Evolutionary conservation across 2,329 filamentous ascomycete genomes (phyloP).

Genomic region (Pseudopyricularia javanii): DNA sequence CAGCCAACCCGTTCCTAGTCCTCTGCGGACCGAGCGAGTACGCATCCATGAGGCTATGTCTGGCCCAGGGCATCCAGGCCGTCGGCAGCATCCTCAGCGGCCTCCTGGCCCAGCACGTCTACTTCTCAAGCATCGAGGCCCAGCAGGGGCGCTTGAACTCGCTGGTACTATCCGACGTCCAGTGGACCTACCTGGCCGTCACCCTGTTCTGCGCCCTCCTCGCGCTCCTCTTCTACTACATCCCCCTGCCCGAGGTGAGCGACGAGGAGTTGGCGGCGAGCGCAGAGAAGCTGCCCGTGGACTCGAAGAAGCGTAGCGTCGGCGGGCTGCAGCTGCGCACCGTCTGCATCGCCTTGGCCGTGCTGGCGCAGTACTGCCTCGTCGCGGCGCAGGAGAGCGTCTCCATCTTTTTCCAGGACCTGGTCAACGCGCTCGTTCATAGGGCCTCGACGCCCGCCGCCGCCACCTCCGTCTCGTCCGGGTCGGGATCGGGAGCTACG

Average conservation of each 20-base stretch:
- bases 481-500: not conserved
- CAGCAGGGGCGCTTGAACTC: slow-evolving; percentile 13
- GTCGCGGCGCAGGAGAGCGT: slow-evolving; percentile 60
- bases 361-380: slow-evolving; percentile 68
- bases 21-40: slow-evolving; percentile 64
- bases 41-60: slow-evolving; percentile 60
- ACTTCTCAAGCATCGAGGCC: slow-evolving; percentile 51
- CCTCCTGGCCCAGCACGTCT: slow-evolving; percentile 59
- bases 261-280: slow-evolving; percentile 41
- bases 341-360: slow-evolving; percentile 53
- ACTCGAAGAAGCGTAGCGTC: slow-evolving; percentile 33
- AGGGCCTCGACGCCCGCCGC: not conserved
- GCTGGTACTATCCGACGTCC: slow-evolving; percentile 55
- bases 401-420: slow-evolving; percentile 45
- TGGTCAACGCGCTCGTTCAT: slow-evolving; percentile 31
- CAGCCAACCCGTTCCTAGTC: slow-evolving; percentile 61
- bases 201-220: slow-evolving; percentile 62
- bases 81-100: slow-evolving; percentile 61
- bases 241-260: slow-evolving; percentile 50
- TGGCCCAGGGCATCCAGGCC: slow-evolving; percentile 69
- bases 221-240: slow-evolving; percentile 56
- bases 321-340: slow-evolving; percentile 41
- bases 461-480: slow-evolving; percentile 19
- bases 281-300: slow-evolving; percentile 33
- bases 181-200: slow-evolving; percentile 78